phyloP scores from a whole-genome alignment of 768 basidiomycete species.

The Phanerochaete carnosa region DNA sequence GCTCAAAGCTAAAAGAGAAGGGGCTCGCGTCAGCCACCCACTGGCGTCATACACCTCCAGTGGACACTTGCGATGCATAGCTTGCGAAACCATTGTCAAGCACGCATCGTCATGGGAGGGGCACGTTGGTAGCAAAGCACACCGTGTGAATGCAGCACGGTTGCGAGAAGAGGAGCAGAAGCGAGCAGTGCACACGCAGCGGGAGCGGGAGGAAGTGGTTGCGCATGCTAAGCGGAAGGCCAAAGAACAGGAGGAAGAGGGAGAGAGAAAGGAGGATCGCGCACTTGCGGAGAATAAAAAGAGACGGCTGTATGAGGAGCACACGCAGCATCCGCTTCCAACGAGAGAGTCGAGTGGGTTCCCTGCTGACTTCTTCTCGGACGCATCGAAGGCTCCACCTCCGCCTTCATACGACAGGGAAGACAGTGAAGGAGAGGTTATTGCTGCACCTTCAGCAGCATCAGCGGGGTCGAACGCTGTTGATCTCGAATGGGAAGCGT shows the following conservation, averaged over 20 bases:
- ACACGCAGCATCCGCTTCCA: constrained; percentile 9
- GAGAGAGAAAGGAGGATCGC: constrained; percentile 32
- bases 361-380: constrained; percentile 80
- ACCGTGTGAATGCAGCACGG: constrained; percentile 63
- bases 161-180: constrained; percentile 50
- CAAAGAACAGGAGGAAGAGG: constrained; percentile 36
- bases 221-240: constrained; percentile 32
- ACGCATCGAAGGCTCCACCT: constrained; percentile 51
- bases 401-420: constrained; percentile 74
- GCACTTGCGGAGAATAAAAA: constrained; percentile 21
- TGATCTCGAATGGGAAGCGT: constrained; percentile 72
- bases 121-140: constrained; percentile 77
- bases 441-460: constrained; percentile 36
- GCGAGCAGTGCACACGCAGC: constrained; percentile 32
- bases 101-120: constrained; percentile 86
- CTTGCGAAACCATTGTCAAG: constrained; percentile 63
- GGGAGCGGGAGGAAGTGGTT: constrained; percentile 13
- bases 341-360: constrained; percentile 33
- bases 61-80: constrained; percentile 68
- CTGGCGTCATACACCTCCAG: constrained; percentile 62
- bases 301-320: constrained; percentile 28
- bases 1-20: constrained; percentile 80
- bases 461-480: constrained; percentile 32
- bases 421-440: constrained; percentile 49
- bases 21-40: constrained; percentile 68